Base-by-base conservation (phyloP, 2,329 filamentous ascomycete genomes). In the Epichloe sp. region DNA sequence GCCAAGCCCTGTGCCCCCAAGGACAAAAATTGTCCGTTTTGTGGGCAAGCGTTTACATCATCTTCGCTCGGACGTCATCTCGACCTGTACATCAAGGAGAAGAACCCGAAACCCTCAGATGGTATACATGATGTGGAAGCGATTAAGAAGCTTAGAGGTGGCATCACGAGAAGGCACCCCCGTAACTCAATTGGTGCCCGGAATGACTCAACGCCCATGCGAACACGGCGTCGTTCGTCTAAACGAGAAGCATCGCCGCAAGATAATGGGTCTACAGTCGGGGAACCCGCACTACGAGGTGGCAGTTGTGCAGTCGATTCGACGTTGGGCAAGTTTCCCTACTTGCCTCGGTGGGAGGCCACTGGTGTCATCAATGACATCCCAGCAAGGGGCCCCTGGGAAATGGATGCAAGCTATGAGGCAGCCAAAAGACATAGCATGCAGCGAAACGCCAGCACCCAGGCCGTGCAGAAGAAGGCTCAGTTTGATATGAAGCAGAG, bases 1-100 rank as follows among this genome's bases (percentile, higher is more conserved):
- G 62, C 68, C 47, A 69, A 68, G 57, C 42, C 49, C 43, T 54
- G 62, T 54, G 76, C 85, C 15, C 68, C 77, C 53, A 97, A 97
- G 68, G 90, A 97, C 71, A 88, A 87, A 63, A 83, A 76, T 56
- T 96, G 91, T 65, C 86, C 84, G 37, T 97, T 88, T 71, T 97
- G 91, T 67, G 77, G 82, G 45, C 88, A 95, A 66, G 77, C 85
- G 6, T 97, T 96, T 64, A 96, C 91, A 15, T 96, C 90, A 1
- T 95, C 89, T 15, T 95, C 88, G 2, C 80, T 97, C 49, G 91
- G 91, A 47, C 85, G 91, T 44, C 91, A 97, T 68, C 82, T 96
- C 58, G 91, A 97, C 65, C 79, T 95, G 40, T 96, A 94, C 67
- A 90, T 96, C 61, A 90, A 89, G 63, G 85, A 89, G 53, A 94